These are phyloP conservation scores for Lasiosphaeria hispida DNA, from an alignment of 495 filamentous ascomycete genomes.

Conservation along the genomic window DNA sequence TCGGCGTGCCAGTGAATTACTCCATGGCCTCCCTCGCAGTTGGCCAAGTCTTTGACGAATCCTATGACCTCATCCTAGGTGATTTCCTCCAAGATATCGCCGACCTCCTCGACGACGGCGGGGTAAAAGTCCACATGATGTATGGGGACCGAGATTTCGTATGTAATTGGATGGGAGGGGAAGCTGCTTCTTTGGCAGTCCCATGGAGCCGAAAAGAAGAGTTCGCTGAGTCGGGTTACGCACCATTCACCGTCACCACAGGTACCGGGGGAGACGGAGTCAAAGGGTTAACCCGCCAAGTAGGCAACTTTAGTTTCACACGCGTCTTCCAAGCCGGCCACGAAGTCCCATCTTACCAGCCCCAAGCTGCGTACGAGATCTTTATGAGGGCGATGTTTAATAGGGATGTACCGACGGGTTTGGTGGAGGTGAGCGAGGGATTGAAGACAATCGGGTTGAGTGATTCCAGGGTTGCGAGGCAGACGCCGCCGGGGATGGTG, in stretches of 20 bases:
- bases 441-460: not conserved
- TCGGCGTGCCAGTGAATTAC: conserved; percentile 66
- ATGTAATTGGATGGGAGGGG: conserved; percentile 63
- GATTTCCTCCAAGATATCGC: conserved; percentile 46
- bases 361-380: not conserved
- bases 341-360: not conserved
- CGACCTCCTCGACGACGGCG: conserved; percentile 48
- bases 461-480: not conserved
- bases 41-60: conserved; percentile 48
- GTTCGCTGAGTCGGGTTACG: not conserved
- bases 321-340: not conserved
- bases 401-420: not conserved
- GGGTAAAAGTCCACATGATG: conserved; percentile 65
- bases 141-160: conserved; percentile 61
- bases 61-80: conserved; percentile 49
- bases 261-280: not conserved
- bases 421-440: not conserved
- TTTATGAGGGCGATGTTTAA: not conserved
- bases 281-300: not conserved
- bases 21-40: conserved; percentile 53
- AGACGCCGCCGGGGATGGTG: not conserved
- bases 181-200: conserved; percentile 54
- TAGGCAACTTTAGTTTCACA: not conserved
- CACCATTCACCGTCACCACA: not conserved
- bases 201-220: not conserved